phyloP scores from a whole-genome alignment of 2,329 filamentous ascomycete species.

The Metarhizium robertsii region DNA sequence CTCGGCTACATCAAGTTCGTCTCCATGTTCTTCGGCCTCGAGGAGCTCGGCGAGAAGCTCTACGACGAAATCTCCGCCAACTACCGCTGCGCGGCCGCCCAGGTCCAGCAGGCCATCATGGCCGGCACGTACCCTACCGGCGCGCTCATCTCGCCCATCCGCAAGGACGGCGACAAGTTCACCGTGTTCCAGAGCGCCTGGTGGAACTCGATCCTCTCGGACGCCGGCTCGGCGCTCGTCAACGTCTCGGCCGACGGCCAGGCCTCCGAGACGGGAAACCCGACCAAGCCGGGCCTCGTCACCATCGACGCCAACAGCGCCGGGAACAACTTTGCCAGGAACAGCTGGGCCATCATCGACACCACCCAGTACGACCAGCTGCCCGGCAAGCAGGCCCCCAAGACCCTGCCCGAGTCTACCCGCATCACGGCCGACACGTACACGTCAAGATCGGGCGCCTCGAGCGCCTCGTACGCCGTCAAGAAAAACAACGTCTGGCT shows the following conservation, averaged over 20 bases:
- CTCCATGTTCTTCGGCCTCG: conserved; percentile 6
- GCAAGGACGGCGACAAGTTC: conserved; percentile 3
- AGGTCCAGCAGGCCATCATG: conserved; percentile 4
- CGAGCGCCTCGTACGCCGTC: background rate
- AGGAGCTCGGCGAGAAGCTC: conserved; percentile 1
- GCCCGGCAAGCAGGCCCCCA: conserved; percentile 1
- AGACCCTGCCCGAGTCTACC: background rate
- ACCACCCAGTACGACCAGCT: conserved; percentile 7
- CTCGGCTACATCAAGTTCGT: conserved; percentile 7
- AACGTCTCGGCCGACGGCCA: background rate
- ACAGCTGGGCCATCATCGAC: conserved; percentile 6
- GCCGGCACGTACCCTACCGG: background rate
- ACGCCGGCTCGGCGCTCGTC: conserved; percentile 2
- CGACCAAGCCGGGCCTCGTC: background rate
- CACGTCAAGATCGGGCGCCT: background rate
- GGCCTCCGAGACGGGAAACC: background rate
- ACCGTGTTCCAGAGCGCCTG: conserved; percentile 6
- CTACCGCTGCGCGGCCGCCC: conserved; percentile 4
- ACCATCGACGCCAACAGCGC: conserved; percentile 1
- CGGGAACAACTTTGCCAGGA: background rate
- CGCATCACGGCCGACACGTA: too few relatives aligned
- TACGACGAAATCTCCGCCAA: conserved; percentile 3
- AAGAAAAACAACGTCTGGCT: conserved; percentile 6
- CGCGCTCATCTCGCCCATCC: conserved; percentile 2
- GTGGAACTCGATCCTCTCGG: conserved; percentile 3